phyloP scores from a whole-genome alignment of 177 flowering plant genomes.

The Vitis hybrid region DNA sequence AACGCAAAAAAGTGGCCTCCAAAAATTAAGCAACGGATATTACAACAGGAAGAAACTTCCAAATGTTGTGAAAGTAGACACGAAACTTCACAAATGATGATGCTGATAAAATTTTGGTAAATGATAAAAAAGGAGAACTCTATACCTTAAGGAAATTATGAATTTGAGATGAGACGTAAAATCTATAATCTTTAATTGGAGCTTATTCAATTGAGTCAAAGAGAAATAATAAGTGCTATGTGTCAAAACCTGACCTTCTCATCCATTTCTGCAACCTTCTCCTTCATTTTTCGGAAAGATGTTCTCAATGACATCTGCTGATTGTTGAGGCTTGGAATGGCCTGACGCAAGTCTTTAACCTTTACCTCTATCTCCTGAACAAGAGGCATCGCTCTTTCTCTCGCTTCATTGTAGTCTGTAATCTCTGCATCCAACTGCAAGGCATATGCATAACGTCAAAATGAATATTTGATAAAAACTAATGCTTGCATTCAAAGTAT shows the following conservation, averaged over 20 bases:
- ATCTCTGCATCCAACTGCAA: conserved; percentile 73
- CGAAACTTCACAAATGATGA: too few relatives aligned
- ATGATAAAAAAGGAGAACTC: too few relatives aligned
- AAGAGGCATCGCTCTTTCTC: conserved; percentile 67
- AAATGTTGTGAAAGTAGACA: too few relatives aligned
- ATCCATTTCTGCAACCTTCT: conserved; percentile 60
- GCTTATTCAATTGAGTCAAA: too few relatives aligned
- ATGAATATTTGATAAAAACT: neutral
- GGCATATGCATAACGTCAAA: conserved; percentile 1
- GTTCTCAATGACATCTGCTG: conserved; percentile 67
- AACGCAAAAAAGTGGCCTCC: too few relatives aligned
- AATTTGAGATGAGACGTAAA: too few relatives aligned
- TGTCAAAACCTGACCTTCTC: conserved; percentile 48
- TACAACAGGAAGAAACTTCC: too few relatives aligned
- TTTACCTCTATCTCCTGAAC: conserved; percentile 64
- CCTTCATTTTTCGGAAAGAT: conserved; percentile 53
- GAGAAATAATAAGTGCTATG: too few relatives aligned
- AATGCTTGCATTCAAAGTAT: neutral
- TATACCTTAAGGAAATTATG: too few relatives aligned
- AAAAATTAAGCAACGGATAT: too few relatives aligned
- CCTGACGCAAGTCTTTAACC: conserved; percentile 66
- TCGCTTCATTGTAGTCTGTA: conserved; percentile 40
- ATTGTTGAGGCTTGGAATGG: conserved; percentile 63
- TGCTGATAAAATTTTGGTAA: too few relatives aligned
- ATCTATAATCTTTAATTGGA: too few relatives aligned